Evolutionary conservation across 2,329 filamentous ascomycete genomes (phyloP).

Genomic region (Exophiala calicioides): DNA sequence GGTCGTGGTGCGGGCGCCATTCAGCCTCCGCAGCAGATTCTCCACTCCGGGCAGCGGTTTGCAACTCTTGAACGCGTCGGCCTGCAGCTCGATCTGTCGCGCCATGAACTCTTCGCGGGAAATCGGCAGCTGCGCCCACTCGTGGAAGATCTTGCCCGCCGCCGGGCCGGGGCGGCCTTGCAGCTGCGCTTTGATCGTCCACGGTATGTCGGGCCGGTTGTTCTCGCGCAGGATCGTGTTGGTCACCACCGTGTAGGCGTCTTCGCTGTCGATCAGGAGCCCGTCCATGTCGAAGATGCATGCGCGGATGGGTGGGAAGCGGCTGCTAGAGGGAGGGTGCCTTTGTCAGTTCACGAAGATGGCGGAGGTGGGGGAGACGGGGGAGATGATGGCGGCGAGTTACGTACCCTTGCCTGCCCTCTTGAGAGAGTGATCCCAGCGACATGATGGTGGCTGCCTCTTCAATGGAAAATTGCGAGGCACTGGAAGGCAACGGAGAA

Average conservation of each 20-base stretch:
- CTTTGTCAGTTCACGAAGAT: too few species aligned
- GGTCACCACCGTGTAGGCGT: constrained; percentile 79
- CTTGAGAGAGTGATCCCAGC: too few species aligned
- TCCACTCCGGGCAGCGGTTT: constrained; percentile 77
- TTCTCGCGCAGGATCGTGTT: constrained; percentile 80
- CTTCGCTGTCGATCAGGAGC: constrained; percentile 89
- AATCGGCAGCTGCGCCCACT: constrained; percentile 86
- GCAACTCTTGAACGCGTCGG: constrained; percentile 70
- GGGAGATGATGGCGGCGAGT: too few species aligned
- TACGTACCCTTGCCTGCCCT: too few species aligned
- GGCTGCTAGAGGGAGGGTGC: too few species aligned
- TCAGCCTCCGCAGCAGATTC: constrained; percentile 64
- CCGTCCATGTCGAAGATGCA: constrained; percentile 99
- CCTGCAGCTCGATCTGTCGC: constrained; percentile 65
- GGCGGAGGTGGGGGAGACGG: too few species aligned
- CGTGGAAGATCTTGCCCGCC: constrained; percentile 65
- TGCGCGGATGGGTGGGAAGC: constrained; percentile 77
- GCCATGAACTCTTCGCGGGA: constrained; percentile 64
- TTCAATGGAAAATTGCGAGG: too few species aligned
- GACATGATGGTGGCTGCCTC: too few species aligned
- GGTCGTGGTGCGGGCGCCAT: constrained; percentile 30
- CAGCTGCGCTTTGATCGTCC: constrained; percentile 89
- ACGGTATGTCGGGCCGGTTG: constrained; percentile 73
- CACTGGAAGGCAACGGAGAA: too few species aligned
- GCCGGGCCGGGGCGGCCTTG: constrained; percentile 65